A percentile compares a stretch with the other conserved stretches of the same genome.
These are phyloP conservation scores for Blastocystis sp. DNA, from an alignment of 352 stramenopile species.

Conservation along the genomic window DNA sequence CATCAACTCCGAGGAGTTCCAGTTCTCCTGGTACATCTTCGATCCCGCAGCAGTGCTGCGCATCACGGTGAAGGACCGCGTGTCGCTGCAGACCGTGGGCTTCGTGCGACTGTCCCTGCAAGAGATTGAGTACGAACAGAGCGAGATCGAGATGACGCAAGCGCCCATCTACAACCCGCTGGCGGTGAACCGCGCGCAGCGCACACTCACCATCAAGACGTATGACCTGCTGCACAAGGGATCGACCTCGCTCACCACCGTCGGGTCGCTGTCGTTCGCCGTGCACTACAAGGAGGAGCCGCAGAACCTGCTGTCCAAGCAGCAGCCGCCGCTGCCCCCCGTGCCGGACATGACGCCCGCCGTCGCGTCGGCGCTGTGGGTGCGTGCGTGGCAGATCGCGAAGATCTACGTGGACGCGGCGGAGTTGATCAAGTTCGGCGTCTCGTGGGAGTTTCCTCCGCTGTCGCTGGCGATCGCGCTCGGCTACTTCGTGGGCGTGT, in stretches of 20 bases:
- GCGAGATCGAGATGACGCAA: not conserved
- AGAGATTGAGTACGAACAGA: slow-evolving; percentile 43
- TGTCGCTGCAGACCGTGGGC: slow-evolving; percentile 23
- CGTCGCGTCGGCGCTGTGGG: slow-evolving; percentile 5
- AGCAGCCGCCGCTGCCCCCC: slow-evolving; percentile 13
- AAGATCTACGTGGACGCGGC: not conserved
- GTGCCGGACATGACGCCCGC: slow-evolving; percentile 23
- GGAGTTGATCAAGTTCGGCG: not conserved
- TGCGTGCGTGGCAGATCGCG: slow-evolving; percentile 12
- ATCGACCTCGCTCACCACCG: not conserved
- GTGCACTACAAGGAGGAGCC: slow-evolving; percentile 10
- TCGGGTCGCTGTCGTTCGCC: slow-evolving; percentile 17
- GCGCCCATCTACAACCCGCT: not conserved
- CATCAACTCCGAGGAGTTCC: slow-evolving; percentile 27
- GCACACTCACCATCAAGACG: not conserved
- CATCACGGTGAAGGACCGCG: slow-evolving; percentile 6
- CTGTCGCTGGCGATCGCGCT: slow-evolving; percentile 15
- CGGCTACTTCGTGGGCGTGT: not conserved
- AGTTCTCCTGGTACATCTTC: slow-evolving; percentile 38
- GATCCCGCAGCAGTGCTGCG: not conserved
- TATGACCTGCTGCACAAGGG: slow-evolving; percentile 8
- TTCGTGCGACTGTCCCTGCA: not conserved
- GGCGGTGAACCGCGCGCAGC: not conserved
- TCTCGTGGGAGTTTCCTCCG: slow-evolving; percentile 49
- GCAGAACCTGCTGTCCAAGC: not conserved